Base-by-base conservation (phyloP, 129 eudicot species). In the Heracleum sosnowskyi region DNA sequence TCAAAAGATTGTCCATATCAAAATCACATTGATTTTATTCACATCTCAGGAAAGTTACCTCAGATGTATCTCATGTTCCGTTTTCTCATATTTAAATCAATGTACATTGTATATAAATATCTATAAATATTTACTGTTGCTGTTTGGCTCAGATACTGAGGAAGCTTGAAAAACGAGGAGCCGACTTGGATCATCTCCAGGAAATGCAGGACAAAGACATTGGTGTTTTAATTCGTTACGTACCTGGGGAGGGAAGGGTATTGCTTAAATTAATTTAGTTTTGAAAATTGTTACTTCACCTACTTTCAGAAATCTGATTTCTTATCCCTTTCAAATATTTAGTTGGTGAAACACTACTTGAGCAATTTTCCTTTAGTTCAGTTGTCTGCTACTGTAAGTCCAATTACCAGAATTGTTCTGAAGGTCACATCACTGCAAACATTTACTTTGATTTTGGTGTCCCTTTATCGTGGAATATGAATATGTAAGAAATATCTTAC, bases 211-310 rank as follows among this genome's bases (percentile, higher is more conserved):
- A 96, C 80, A 96, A 85, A 88, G 99, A 96, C 11, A 92, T 96
- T 82, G 99, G 99, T 84, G 91, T 92, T 78, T 77, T 92, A 88
- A 90, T 96, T 68, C 97, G 97, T 77, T 96, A 92, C 86, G 90
- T 80, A 69, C 95, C 97, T 87, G 99, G n/a, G n/a, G 90, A 76
- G 99, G n/a, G 99, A 88, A 90, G 92, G 97, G 99, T 96, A 88
- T 63, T 42, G 77, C 29, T 37, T 31, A 33, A 70, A 80, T 82
- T 66, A 53, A 80, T 81, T 49, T 75, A 10, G 22, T 68, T 33
- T 7, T 36, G 74, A 36, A 71, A 40, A 33, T 37, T 81, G 7
- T 82, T 69, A 77, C 66, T 24, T 66, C 24, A 22, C 72, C 44
- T 70, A 45, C 49, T 83, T 11, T 78, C 41, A 5, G 55, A 37